These are phyloP conservation scores for Physcia stellaris DNA, from an alignment of 495 filamentous ascomycete species.

Conservation along the genomic window DNA sequence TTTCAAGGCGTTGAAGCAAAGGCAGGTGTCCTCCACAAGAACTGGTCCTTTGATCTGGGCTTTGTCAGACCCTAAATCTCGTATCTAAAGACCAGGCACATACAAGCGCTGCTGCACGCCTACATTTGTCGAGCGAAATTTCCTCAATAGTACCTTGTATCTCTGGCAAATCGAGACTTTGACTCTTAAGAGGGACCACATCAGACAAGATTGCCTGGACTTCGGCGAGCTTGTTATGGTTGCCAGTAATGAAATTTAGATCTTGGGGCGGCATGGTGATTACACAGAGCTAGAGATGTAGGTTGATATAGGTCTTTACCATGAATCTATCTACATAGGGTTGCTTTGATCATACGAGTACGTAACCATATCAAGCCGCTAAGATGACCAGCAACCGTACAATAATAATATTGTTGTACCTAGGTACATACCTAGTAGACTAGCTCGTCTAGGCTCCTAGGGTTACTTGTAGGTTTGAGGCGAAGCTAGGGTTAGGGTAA, in stretches of 20 bases:
- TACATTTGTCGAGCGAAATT: slow-evolving; percentile 76
- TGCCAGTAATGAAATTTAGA: slow-evolving; percentile 93
- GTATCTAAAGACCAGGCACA: slow-evolving; percentile 3
- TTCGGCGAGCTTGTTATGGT: slow-evolving; percentile 82
- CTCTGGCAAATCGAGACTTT: slow-evolving; percentile 67
- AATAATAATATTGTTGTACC: no score
- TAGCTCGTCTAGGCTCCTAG: no score
- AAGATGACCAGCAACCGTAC: no score
- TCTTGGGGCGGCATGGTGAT: no score
- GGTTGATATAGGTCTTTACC: no score
- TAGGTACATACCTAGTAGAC: no score
- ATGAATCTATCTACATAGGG: no score
- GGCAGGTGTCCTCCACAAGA: slow-evolving; percentile 86
- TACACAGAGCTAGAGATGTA: no score
- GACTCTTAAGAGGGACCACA: slow-evolving; percentile 57
- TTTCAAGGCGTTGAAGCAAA: slow-evolving; percentile 81
- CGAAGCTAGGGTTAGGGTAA: no score
- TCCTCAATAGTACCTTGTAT: slow-evolving; percentile 90
- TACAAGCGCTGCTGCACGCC: slow-evolving; percentile 57
- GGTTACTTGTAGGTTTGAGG: no score
- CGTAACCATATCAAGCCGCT: no score
- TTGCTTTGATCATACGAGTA: no score
- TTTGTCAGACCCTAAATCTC: not conserved
- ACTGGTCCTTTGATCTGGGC: slow-evolving; percentile 68
- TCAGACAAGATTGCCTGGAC: slow-evolving; percentile 72